Base-by-base conservation (phyloP, 164 flowering plant genomes). In the Macadamia integrifolia region DNA sequence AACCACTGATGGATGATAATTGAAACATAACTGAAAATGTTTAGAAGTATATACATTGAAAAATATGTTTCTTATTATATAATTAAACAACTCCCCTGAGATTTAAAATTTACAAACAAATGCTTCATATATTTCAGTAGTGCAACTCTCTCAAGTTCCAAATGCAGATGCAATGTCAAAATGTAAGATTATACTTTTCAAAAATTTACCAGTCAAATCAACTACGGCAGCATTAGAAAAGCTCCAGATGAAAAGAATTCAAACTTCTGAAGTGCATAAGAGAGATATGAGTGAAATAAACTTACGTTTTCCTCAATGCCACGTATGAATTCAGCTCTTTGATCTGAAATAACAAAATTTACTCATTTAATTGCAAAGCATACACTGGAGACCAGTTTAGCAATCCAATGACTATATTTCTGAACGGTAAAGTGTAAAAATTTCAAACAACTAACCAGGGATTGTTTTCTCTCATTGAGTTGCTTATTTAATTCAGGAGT, bases 261-360 rank as follows among this genome's bases (percentile, higher is more conserved):
- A 17, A 8, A 42, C 58, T 43, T 28, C 6, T 8, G 63, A 49
- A 52, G 12, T 69, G 30, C 1, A 53, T 7, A 63, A 40, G 57
- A 42, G 18, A 14, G 43, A n/a, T 67, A 60, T 43, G 31, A 18
- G 60, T 35, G 29, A 71, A 46, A 57, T 44, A 23, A 68, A 82
- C 96, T 86, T 80, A 94, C 97, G 92, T 92, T 85, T 94, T 92
- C 70, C 99, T 86, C 78, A 92, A 79, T 59, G 87, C 89, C 70
- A 94, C 98, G 77, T 87, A 94, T 42, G 99, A 92, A 75, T 92
- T 94, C 73, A 94, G 77, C 81, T 94, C 99, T 76, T 94, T 94
- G 77, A 94, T 92, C 99, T 94, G 93, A 83, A 80, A 76, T 66
- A 74, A 30, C 6, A 44, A 9, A 74, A 7, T 56, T 29, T 57